phyloP scores from a whole-genome alignment of 495 filamentous ascomycete genomes.

The Cetradonia linearis region DNA sequence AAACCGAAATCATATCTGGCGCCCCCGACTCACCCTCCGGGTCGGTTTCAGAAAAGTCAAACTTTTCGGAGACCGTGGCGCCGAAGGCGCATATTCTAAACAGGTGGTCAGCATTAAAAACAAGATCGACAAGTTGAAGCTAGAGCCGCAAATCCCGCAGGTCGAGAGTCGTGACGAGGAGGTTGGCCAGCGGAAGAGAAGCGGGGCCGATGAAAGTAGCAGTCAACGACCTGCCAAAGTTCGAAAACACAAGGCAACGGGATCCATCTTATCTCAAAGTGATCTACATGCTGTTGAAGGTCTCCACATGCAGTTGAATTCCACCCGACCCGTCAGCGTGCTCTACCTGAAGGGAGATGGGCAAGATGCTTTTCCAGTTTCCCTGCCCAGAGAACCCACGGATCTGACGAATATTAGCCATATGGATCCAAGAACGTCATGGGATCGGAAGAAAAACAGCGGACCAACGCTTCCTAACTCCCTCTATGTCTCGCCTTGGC shows the following conservation, averaged over 20 bases:
- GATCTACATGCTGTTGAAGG: slow-evolving; percentile 66
- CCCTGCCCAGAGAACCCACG: slow-evolving; percentile 55
- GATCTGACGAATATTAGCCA: slow-evolving; percentile 48
- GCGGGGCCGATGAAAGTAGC: slow-evolving; percentile 43
- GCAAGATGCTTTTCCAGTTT: slow-evolving; percentile 72
- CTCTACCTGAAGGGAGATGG: slow-evolving; percentile 76
- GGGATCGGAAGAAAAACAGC: slow-evolving; percentile 49
- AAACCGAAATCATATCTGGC: slow-evolving; percentile 55
- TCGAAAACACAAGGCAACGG: slow-evolving; percentile 83
- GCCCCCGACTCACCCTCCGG: slow-evolving; percentile 33
- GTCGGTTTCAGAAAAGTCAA: slow-evolving; percentile 72
- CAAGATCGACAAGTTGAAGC: slow-evolving; percentile 84
- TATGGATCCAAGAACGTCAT: slow-evolving; percentile 41
- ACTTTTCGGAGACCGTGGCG: slow-evolving; percentile 91
- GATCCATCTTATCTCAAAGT: slow-evolving; percentile 83
- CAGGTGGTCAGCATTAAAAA: slow-evolving; percentile 90
- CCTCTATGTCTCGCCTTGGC: slow-evolving; percentile 62
- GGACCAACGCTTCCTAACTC: slow-evolving; percentile 39
- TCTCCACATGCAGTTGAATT: slow-evolving; percentile 85
- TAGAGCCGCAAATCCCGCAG: slow-evolving; percentile 83
- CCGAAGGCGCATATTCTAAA: slow-evolving; percentile 88
- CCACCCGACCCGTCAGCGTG: slow-evolving; percentile 74
- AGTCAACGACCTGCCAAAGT: slow-evolving; percentile 59
- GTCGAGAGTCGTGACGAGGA: slow-evolving; percentile 81
- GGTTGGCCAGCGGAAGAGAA: slow-evolving; percentile 77